phyloP scores from a whole-genome alignment of 2,329 filamentous ascomycete species.

The Monosporascus sp. region DNA sequence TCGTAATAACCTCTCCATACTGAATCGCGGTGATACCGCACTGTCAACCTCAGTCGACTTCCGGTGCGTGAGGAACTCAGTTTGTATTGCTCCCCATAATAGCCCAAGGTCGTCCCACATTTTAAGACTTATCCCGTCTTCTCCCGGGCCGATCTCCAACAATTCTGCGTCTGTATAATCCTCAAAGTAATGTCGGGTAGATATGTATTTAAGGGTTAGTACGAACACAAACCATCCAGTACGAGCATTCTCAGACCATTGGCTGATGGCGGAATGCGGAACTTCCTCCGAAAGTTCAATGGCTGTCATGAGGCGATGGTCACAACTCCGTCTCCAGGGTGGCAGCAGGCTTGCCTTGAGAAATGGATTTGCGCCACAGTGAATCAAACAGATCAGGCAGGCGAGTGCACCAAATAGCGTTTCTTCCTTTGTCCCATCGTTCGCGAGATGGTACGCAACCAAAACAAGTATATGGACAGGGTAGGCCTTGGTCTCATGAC shows the following conservation, averaged over 20 bases:
- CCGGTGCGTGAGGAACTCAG: slow-evolving; percentile 31
- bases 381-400: slow-evolving; percentile 28
- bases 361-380: slow-evolving; percentile 20
- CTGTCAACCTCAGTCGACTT: slow-evolving; percentile 19
- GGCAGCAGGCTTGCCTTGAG: background rate
- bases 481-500: slow-evolving; percentile 24
- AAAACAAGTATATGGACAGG: slow-evolving; percentile 33
- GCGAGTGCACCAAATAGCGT: slow-evolving; percentile 33
- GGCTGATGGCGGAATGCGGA: background rate
- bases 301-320: background rate
- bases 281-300: background rate
- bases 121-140: background rate
- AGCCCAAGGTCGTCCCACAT: slow-evolving; percentile 3
- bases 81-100: slow-evolving; percentile 31
- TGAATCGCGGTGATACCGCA: slow-evolving; percentile 5
- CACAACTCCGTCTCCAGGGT: background rate
- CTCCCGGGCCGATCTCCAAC: background rate
- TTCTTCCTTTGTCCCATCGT: slow-evolving; percentile 25
- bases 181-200: background rate
- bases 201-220: background rate
- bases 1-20: background rate
- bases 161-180: background rate
- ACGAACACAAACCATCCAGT: background rate
- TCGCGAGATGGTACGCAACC: slow-evolving; percentile 26
- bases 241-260: background rate